A percentile compares a stretch with the other conserved stretches of the same genome.
These are phyloP conservation scores for Anisodus acutangulus DNA, from an alignment of 257 asterid genomes.

Conservation along the genomic window DNA sequence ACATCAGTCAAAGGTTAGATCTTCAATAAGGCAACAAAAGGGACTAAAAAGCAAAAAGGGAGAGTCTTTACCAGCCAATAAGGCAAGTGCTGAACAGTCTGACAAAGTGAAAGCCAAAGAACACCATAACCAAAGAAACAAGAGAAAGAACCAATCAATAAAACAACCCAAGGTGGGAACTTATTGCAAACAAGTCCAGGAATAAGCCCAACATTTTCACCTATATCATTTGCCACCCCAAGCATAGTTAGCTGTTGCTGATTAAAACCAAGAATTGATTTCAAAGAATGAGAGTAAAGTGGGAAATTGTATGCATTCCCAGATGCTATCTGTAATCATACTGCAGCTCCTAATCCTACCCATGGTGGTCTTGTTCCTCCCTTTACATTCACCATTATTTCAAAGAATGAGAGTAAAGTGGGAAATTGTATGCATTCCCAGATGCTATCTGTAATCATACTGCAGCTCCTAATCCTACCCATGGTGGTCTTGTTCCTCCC, in stretches of 20 bases:
- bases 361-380: conserved; percentile 75
- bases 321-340: conserved; percentile 70
- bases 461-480: conserved; percentile 81
- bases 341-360: conserved; percentile 79
- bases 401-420: conserved; percentile 70
- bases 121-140: conserved; percentile 74
- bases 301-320: conserved; percentile 76
- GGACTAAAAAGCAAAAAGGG: no score
- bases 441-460: conserved; percentile 73
- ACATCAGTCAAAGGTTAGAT: not conserved
- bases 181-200: conserved; percentile 62
- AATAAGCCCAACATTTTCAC: conserved; percentile 70
- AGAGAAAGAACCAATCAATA: conserved; percentile 55
- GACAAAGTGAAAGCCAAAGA: conserved; percentile 65
- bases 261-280: conserved; percentile 66
- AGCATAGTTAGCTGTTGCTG: conserved; percentile 68
- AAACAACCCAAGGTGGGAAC: conserved; percentile 71
- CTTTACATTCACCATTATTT: conserved; percentile 70
- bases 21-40: not conserved
- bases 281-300: conserved; percentile 69
- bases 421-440: conserved; percentile 71
- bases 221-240: conserved; percentile 77
- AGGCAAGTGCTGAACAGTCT: conserved; percentile 48
- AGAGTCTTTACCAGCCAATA: conserved; percentile 57
- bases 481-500: conserved; percentile 71